A percentile compares a stretch with the other conserved stretches of the same genome.
Conservation (phyloP, 2,329 filamentous ascomycete species). For the Trichoderma polysporum region DNA sequence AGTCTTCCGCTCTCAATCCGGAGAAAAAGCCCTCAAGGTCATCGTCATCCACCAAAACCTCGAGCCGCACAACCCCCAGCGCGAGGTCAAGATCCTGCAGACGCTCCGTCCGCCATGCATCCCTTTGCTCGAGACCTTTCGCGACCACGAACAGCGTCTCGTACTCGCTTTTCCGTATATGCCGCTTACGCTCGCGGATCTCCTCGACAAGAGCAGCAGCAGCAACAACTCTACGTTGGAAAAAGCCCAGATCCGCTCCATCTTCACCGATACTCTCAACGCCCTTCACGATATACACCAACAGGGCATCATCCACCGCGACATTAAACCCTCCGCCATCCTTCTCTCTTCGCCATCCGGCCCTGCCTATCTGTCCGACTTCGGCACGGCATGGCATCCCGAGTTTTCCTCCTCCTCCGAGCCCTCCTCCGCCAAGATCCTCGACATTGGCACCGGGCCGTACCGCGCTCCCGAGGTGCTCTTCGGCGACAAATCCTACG, state of each 20-base stretch:
- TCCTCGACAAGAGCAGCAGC: constrained; percentile 53
- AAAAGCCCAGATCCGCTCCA: constrained; percentile 37
- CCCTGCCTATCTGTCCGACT: constrained; percentile 81
- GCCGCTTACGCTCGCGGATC: constrained; percentile 66
- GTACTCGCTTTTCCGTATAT: constrained; percentile 85
- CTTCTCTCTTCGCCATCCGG: constrained; percentile 66
- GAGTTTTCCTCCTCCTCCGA: constrained; percentile 60
- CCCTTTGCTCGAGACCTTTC: constrained; percentile 70
- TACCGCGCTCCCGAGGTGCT: constrained; percentile 90
- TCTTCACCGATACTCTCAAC: constrained; percentile 66
- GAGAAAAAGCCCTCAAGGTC: constrained; percentile 72
- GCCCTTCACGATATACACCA: constrained; percentile 71
- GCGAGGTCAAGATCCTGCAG: constrained; percentile 74
- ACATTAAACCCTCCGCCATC: constrained; percentile 91
- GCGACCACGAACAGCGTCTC: constrained; percentile 67
- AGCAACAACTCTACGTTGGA: constrained; percentile 29
- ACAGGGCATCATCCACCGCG: constrained; percentile 81
- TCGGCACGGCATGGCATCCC: constrained; percentile 86
- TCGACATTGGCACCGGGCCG: constrained; percentile 89
- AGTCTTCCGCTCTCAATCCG: constrained; percentile 74
- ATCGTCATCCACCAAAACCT: constrained; percentile 71
- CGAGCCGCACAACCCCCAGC: constrained; percentile 77
- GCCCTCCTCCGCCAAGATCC: constrained; percentile 69
- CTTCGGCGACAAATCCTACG: constrained; percentile 78
- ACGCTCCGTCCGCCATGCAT: constrained; percentile 59